phyloP scores from a whole-genome alignment of 768 basidiomycete species.

The Strobilomyces echinocephalus region DNA sequence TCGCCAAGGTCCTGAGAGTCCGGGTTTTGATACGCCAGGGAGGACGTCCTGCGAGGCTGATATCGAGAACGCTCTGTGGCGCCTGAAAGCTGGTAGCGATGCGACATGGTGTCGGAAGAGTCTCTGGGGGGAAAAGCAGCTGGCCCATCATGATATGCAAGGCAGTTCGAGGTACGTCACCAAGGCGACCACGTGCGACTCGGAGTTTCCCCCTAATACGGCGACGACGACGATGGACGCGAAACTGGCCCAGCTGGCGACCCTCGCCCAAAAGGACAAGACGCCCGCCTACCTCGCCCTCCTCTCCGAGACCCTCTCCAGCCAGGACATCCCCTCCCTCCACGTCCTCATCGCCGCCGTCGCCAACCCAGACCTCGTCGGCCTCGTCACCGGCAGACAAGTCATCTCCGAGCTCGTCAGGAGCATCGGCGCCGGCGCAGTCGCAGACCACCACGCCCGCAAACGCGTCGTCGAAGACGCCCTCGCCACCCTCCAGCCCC shows the following conservation, averaged over 20 bases:
- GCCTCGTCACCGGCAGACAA: slow-evolving; percentile 84
- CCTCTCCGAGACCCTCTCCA: slow-evolving; percentile 60
- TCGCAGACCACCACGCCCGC: slow-evolving; percentile 52
- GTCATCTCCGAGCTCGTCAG: slow-evolving; percentile 83
- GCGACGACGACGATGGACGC: slow-evolving; percentile 43
- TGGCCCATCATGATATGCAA: no score
- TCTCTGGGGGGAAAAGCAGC: slow-evolving; percentile 29
- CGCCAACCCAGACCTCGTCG: slow-evolving; percentile 74
- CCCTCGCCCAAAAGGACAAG: slow-evolving; percentile 81
- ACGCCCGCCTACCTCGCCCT: slow-evolving; percentile 68
- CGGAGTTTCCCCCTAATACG: not conserved
- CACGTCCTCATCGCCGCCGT: slow-evolving; percentile 74
- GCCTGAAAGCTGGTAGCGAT: not conserved
- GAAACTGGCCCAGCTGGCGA: slow-evolving; percentile 56
- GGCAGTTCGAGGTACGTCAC: not conserved
- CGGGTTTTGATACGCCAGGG: slow-evolving; percentile 53
- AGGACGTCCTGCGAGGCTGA: slow-evolving; percentile 43
- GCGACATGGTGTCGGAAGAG: slow-evolving; percentile 35
- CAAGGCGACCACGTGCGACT: no score
- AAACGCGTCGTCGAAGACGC: slow-evolving; percentile 76
- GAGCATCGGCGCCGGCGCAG: slow-evolving; percentile 50
- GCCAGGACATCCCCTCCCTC: slow-evolving; percentile 43
- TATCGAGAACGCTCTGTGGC: slow-evolving; percentile 11
- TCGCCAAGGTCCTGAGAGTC: slow-evolving; percentile 42
- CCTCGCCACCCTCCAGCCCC: slow-evolving; percentile 63